phyloP scores from a whole-genome alignment of 805 yeast species.

The Nakazawaea ernobii region DNA sequence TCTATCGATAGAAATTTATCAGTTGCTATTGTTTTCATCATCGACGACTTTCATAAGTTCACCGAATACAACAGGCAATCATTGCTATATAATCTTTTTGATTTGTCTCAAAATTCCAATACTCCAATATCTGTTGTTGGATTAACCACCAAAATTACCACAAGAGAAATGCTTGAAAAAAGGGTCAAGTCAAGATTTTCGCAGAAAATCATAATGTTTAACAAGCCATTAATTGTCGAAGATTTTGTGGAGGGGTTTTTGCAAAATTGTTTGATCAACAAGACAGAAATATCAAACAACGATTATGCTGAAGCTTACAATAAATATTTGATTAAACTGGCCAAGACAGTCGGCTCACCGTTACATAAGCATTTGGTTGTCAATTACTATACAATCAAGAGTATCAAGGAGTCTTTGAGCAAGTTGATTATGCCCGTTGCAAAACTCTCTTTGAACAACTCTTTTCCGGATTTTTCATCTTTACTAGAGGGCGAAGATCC shows the following conservation, averaged over 20 bases:
- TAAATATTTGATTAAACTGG: conserved; percentile 22
- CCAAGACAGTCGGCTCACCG: conserved; percentile 23
- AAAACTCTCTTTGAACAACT: conserved; percentile 21
- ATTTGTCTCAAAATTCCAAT: conserved; percentile 63
- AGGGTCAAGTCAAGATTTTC: conserved; percentile 88
- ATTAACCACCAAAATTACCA: conserved; percentile 64
- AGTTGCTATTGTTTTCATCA: conserved; percentile 64
- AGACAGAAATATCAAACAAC: conserved; percentile 14
- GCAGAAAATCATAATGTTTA: conserved; percentile 63
- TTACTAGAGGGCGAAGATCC: conserved; percentile 6
- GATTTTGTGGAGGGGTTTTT: conserved; percentile 46
- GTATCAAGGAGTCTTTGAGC: conserved; percentile 44
- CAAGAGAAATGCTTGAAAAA: conserved; percentile 81
- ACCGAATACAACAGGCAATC: conserved; percentile 74
- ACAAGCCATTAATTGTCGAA: conserved; percentile 41
- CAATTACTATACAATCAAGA: conserved; percentile 55
- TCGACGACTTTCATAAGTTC: conserved; percentile 83
- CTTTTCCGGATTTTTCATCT: conserved; percentile 18
- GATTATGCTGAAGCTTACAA: conserved; percentile 24
- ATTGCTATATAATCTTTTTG: conserved; percentile 80
- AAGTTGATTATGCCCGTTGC: conserved; percentile 37
- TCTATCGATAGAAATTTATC: conserved; percentile 15
- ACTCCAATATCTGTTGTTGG: conserved; percentile 82
- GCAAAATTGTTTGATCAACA: conserved; percentile 29
- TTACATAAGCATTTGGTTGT: conserved; percentile 32